Conservation (phyloP, 179 eudicot genomes). For the Gypsophila paniculata region DNA sequence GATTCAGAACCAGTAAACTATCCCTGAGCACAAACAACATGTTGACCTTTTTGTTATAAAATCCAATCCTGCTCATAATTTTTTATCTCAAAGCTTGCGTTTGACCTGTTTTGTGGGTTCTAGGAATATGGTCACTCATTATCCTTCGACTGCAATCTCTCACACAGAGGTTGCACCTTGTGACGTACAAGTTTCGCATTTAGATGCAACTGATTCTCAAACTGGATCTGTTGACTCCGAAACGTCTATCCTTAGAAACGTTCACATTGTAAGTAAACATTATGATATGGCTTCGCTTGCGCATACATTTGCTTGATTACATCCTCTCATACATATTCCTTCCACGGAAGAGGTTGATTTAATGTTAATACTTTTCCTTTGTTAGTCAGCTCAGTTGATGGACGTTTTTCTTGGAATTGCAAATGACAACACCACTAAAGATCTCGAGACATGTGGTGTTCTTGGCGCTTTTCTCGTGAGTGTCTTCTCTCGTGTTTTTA, state of each 20-base stretch:
- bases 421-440: slow-evolving; percentile 50
- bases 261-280: slow-evolving; percentile 56
- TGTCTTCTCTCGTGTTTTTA: neutral
- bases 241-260: slow-evolving; percentile 41
- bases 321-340: neutral
- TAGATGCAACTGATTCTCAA: slow-evolving; percentile 35
- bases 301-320: neutral
- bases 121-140: slow-evolving; percentile 46
- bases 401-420: slow-evolving; percentile 64
- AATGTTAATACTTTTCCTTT: slow-evolving; percentile 8
- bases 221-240: slow-evolving; percentile 33
- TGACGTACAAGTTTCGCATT: slow-evolving; percentile 39
- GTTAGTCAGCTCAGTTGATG: slow-evolving; percentile 56
- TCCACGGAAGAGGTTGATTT: neutral
- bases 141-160: slow-evolving; percentile 56
- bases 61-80: no score
- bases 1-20: neutral
- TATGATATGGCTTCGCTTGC: neutral
- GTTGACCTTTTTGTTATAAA: neutral
- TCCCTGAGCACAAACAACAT: neutral
- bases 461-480: slow-evolving; percentile 76
- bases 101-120: neutral
- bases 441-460: slow-evolving; percentile 83
- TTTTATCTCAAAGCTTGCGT: neutral
- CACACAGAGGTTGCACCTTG: slow-evolving; percentile 40